A percentile compares a stretch with the other conserved stretches of the same genome.
Evolutionary conservation across 176 grass and related monocot species (phyloP).

Genomic region (Otatea glauca): DNA sequence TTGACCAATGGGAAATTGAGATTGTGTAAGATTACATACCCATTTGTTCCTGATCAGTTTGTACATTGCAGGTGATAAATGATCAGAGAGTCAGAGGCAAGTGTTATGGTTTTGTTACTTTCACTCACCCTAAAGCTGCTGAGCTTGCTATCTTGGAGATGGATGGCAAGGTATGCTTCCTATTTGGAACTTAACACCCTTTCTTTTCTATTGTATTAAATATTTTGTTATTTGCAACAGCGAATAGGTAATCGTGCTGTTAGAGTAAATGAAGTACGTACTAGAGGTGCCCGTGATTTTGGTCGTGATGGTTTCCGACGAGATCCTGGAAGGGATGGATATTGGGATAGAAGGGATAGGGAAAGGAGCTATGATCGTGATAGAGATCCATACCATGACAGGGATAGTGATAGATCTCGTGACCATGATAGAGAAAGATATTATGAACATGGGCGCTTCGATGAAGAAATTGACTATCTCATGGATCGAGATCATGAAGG

Average conservation of each 20-base stretch:
- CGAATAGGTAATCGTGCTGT: constrained; percentile 71
- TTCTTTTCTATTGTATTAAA: constrained; percentile 24
- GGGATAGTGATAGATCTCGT: constrained; percentile 64
- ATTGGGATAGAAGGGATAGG: constrained; percentile 74
- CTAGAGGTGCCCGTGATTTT: constrained; percentile 72
- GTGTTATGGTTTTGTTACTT: constrained; percentile 88
- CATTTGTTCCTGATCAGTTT: constrained; percentile 20
- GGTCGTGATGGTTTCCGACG: constrained; percentile 66
- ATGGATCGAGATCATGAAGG: constrained; percentile 67
- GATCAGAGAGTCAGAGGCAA: constrained; percentile 80
- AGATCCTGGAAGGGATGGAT: constrained; percentile 64
- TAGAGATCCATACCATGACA: constrained; percentile 64
- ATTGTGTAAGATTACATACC: neutral
- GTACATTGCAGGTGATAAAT: constrained; percentile 76
- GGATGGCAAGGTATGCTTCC: constrained; percentile 76
- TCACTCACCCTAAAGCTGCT: constrained; percentile 70
- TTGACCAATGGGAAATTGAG: neutral
- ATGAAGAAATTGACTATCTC: constrained; percentile 59
- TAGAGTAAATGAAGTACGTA: constrained; percentile 84
- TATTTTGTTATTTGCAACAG: constrained; percentile 47
- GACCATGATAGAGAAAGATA: constrained; percentile 78
- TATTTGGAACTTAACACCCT: constrained; percentile 4
- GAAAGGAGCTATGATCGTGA: constrained; percentile 71
- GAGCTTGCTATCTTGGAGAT: constrained; percentile 70
- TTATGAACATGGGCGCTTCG: constrained; percentile 61